These are phyloP conservation scores for Diutina siamensis DNA, from an alignment of 1,139 yeast genomes.

Conservation along the genomic window DNA sequence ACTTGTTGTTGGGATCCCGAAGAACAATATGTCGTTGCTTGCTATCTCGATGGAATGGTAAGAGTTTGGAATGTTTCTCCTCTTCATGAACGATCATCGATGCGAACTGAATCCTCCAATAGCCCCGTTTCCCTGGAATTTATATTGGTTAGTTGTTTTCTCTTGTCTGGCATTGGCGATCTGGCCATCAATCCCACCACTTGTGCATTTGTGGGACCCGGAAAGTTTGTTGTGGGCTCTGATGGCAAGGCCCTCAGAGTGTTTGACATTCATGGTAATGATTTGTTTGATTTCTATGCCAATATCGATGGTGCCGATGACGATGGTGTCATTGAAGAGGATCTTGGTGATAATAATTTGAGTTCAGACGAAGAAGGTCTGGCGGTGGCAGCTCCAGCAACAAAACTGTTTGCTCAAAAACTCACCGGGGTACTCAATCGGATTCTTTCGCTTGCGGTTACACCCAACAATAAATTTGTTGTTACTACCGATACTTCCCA, in stretches of 20 bases:
- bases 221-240: constrained; percentile 52
- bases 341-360: constrained; percentile 7
- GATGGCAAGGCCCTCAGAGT: constrained; percentile 65
- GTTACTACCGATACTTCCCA: constrained; percentile 55
- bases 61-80: constrained; percentile 54
- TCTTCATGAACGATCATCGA: constrained; percentile 17
- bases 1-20: constrained; percentile 66
- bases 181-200: constrained; percentile 40
- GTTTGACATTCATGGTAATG: constrained; percentile 38
- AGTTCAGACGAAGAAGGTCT: neutral
- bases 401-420: constrained; percentile 10
- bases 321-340: constrained; percentile 23
- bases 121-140: constrained; percentile 8
- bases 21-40: constrained; percentile 53
- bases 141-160: constrained; percentile 22
- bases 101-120: constrained; percentile 8
- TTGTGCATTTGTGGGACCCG: constrained; percentile 58
- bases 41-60: constrained; percentile 57
- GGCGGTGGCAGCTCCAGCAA: neutral
- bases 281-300: constrained; percentile 29
- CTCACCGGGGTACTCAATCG: constrained; percentile 25
- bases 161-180: constrained; percentile 19
- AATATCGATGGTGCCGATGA: neutral
- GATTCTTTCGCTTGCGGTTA: constrained; percentile 54
- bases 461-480: constrained; percentile 51